Conservation (phyloP, 2,329 filamentous ascomycete genomes). For the Cercospora sesami region DNA sequence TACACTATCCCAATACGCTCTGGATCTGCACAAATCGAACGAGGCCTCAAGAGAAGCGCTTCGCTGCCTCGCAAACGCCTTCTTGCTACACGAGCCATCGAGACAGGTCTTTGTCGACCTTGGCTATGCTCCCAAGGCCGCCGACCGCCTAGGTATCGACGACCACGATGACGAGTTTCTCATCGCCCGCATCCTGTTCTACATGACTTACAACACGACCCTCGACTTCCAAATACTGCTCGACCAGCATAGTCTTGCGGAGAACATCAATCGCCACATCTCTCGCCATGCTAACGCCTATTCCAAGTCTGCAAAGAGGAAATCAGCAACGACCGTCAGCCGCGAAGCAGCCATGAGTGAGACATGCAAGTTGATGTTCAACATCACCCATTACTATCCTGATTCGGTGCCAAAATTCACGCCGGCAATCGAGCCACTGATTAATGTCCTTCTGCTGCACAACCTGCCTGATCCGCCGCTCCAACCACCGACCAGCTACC, state of each 20-base stretch:
- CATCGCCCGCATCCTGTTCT: slow-evolving; percentile 72
- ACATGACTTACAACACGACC: slow-evolving; percentile 75
- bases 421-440: slow-evolving; percentile 66
- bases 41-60: slow-evolving; percentile 71
- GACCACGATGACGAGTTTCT: slow-evolving; percentile 85
- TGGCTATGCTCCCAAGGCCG: slow-evolving; percentile 66
- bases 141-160: slow-evolving; percentile 68
- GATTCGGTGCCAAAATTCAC: slow-evolving; percentile 64
- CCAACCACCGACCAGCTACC: slow-evolving; percentile 66
- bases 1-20: slow-evolving; percentile 62
- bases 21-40: slow-evolving; percentile 60
- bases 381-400: slow-evolving; percentile 74
- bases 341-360: slow-evolving; percentile 79
- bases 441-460: slow-evolving; percentile 66
- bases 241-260: slow-evolving; percentile 64
- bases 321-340: slow-evolving; percentile 52
- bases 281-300: slow-evolving; percentile 57
- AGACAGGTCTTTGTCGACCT: slow-evolving; percentile 73
- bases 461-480: slow-evolving; percentile 65
- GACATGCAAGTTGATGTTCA: slow-evolving; percentile 85
- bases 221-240: slow-evolving; percentile 66
- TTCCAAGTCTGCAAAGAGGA: slow-evolving; percentile 47
- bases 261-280: slow-evolving; percentile 67
- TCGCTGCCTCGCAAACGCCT: slow-evolving; percentile 79
- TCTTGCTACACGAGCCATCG: slow-evolving; percentile 68